These are phyloP conservation scores for Phytopythium aichiense DNA, from an alignment of 352 stramenopile genomes.

Conservation along the genomic window DNA sequence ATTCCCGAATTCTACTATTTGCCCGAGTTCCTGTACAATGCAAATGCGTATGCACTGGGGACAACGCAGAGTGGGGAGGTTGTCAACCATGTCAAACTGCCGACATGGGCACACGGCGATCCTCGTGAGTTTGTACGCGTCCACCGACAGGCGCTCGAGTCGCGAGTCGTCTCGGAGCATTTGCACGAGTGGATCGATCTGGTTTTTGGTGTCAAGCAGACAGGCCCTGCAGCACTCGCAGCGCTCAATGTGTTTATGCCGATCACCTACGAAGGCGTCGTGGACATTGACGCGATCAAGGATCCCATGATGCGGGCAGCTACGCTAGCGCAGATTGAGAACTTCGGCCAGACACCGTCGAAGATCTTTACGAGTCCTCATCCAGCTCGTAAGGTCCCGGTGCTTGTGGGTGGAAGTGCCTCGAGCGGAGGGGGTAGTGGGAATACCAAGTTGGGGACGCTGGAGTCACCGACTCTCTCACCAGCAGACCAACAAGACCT, in stretches of 20 bases:
- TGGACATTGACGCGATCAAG: constrained; percentile 76
- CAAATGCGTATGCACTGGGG: constrained; percentile 64
- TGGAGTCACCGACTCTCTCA: neutral
- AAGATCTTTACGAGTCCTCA: constrained; percentile 68
- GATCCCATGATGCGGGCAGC: constrained; percentile 90
- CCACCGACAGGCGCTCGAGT: constrained; percentile 95
- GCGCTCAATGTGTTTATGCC: constrained; percentile 93
- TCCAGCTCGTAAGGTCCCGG: constrained; percentile 53
- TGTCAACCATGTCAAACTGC: constrained; percentile 91
- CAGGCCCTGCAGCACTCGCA: constrained; percentile 87
- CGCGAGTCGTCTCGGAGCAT: constrained; percentile 93
- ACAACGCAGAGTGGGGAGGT: constrained; percentile 80
- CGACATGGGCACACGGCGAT: constrained; percentile 92
- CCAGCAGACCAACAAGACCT: neutral
- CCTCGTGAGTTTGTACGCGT: constrained; percentile 94
- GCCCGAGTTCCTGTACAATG: constrained; percentile 77
- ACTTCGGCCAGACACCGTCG: constrained; percentile 88
- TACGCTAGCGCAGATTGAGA: constrained; percentile 89
- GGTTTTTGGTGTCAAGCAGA: constrained; percentile 96
- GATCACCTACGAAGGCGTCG: constrained; percentile 77
- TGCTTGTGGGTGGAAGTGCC: constrained; percentile 10
- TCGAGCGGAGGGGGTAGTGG: neutral
- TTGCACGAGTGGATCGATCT: constrained; percentile 99
- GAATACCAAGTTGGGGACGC: neutral
- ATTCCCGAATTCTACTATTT: constrained; percentile 82